Evolutionary conservation across 2,329 filamentous ascomycete genomes (phyloP).

Genomic region (Colletotrichum sp.): DNA sequence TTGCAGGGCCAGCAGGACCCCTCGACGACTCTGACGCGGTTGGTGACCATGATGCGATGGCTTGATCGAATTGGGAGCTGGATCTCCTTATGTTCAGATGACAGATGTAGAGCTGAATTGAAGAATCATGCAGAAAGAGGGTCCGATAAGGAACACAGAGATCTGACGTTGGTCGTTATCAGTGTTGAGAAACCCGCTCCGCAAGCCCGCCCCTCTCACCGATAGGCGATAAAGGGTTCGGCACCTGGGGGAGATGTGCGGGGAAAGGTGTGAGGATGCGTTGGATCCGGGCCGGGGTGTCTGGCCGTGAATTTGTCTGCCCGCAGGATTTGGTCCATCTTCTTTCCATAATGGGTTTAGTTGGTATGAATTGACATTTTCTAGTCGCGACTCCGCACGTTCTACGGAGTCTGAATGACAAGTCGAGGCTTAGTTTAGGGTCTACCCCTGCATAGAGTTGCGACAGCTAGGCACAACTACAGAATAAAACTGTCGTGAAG

Average conservation of each 20-base stretch:
- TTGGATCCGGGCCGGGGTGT: background rate
- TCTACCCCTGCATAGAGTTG: background rate
- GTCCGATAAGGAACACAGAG: background rate
- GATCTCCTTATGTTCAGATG: background rate
- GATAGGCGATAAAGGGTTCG: background rate
- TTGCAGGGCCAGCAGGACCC: slow-evolving; percentile 46
- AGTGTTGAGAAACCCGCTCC: background rate
- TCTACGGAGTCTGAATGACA: background rate
- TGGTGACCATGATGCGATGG: background rate
- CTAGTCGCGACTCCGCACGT: background rate
- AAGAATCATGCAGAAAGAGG: background rate
- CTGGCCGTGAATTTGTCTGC: background rate
- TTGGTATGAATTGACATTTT: background rate
- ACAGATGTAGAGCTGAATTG: background rate
- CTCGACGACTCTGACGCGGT: slow-evolving; percentile 4
- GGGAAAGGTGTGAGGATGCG: background rate
- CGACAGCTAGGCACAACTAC: background rate
- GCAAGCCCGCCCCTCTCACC: background rate
- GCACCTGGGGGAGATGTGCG: background rate
- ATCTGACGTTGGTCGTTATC: background rate
- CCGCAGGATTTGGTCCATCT: slow-evolving; percentile 1
- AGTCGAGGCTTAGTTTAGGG: background rate
- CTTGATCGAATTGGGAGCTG: background rate
- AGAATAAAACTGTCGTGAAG: background rate
- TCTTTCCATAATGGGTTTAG: slow-evolving; percentile 1